These are phyloP conservation scores for Paraconiothyrium sp. DNA, from an alignment of 2,329 filamentous ascomycete genomes.

Conservation along the genomic window DNA sequence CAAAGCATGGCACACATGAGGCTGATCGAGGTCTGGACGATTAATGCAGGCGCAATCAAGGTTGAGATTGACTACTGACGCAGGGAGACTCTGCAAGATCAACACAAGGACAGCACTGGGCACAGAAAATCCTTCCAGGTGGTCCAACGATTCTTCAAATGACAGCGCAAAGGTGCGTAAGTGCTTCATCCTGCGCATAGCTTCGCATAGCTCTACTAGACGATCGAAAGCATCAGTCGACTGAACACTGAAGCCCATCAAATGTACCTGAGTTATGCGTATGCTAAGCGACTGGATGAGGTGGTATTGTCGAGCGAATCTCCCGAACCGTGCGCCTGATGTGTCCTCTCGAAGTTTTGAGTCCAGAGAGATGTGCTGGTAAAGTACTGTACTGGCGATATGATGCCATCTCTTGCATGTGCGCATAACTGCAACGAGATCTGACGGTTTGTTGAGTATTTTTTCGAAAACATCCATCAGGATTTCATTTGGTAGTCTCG, in stretches of 20 bases:
- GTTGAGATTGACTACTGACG: slow-evolving; percentile 21
- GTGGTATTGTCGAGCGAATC: slow-evolving; percentile 9
- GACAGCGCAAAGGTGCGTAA: slow-evolving; percentile 23
- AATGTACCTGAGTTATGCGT: slow-evolving; percentile 22
- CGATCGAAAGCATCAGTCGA: slow-evolving; percentile 23
- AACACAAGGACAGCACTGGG: slow-evolving; percentile 19
- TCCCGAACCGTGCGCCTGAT: slow-evolving; percentile 17
- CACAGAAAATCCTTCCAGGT: slow-evolving; percentile 15
- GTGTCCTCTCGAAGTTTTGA: slow-evolving; percentile 21
- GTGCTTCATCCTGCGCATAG: slow-evolving; percentile 19
- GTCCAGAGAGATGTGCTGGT: slow-evolving; percentile 18
- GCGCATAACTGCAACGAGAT: slow-evolving; percentile 14
- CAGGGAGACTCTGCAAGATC: slow-evolving; percentile 21
- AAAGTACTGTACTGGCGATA: slow-evolving; percentile 19
- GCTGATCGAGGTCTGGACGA: slow-evolving; percentile 14
- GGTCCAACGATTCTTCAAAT: slow-evolving; percentile 19
- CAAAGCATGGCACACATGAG: slow-evolving; percentile 25
- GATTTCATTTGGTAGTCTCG: slow-evolving; percentile 23
- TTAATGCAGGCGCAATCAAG: slow-evolving; percentile 21
- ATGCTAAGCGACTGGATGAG: slow-evolving; percentile 21
- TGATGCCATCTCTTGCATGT: slow-evolving; percentile 22
- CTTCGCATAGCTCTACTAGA: slow-evolving; percentile 20
- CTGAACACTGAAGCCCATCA: slow-evolving; percentile 24
- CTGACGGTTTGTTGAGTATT: slow-evolving; percentile 12
- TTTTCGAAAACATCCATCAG: slow-evolving; percentile 25